These are phyloP conservation scores for Gynostemma pentaphyllum DNA, from an alignment of 306 rosid species.

Conservation along the genomic window DNA sequence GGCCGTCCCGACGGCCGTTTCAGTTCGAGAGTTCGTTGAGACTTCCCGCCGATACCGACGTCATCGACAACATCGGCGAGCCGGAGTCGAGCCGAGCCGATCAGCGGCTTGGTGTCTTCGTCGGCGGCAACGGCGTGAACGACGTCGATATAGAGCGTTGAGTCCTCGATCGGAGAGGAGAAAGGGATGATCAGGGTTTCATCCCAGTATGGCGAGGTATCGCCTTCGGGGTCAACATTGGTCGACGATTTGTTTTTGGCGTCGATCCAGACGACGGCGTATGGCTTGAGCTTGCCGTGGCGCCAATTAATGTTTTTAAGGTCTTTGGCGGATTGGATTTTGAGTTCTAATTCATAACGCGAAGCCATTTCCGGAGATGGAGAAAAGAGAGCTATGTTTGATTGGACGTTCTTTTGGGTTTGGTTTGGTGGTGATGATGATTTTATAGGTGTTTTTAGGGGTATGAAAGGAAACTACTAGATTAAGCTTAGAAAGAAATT, in stretches of 20 bases:
- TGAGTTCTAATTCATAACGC: constrained; percentile 47
- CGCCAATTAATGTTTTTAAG: constrained; percentile 93
- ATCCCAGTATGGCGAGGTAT: constrained; percentile 60
- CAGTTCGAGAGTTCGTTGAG: constrained; percentile 26
- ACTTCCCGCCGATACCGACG: constrained; percentile 33
- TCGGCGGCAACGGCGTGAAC: constrained; percentile 52
- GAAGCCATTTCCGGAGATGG: constrained; percentile 32
- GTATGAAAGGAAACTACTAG: not conserved
- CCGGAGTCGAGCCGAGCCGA: constrained; percentile 60
- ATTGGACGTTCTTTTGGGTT: not conserved
- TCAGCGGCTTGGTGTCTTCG: constrained; percentile 54
- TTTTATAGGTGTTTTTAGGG: not conserved
- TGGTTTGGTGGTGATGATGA: not conserved
- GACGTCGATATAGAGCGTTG: constrained; percentile 45
- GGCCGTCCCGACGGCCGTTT: constrained; percentile 85
- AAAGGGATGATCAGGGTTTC: constrained; percentile 42
- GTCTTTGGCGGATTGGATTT: constrained; percentile 36
- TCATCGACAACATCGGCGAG: constrained; percentile 39
- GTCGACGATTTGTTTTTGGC: constrained; percentile 37
- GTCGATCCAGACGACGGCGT: constrained; percentile 85
- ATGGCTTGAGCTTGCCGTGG: constrained; percentile 45
- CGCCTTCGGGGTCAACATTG: constrained; percentile 41
- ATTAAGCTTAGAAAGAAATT: not conserved
- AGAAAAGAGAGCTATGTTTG: not conserved
- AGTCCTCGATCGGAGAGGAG: constrained; percentile 37